phyloP scores from a whole-genome alignment of 148 eudicot species.

The Hydrangea macrophylla region DNA sequence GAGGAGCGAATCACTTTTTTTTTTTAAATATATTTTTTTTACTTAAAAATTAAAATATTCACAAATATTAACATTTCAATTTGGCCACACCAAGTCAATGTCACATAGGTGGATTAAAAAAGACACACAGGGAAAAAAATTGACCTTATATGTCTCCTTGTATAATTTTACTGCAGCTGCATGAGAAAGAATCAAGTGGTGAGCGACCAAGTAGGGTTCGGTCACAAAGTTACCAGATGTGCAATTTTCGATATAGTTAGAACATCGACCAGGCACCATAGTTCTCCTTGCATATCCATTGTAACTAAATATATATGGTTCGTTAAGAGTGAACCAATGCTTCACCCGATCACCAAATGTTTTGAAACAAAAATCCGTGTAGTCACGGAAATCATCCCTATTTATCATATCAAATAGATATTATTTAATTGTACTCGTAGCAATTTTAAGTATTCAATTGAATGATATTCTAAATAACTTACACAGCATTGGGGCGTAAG shows the following conservation, averaged over 20 bases:
- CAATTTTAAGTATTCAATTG: not conserved
- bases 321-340: slow-evolving; percentile 20
- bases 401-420: not conserved
- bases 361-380: slow-evolving; percentile 13
- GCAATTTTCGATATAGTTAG: slow-evolving; percentile 28
- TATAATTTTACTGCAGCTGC: slow-evolving; percentile 37
- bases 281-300: slow-evolving; percentile 11
- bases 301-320: not conserved
- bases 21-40: too few relatives aligned
- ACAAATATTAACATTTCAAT: too few relatives aligned
- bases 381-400: slow-evolving; percentile 20
- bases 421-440: not conserved
- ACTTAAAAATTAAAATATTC: too few relatives aligned
- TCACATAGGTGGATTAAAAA: too few relatives aligned
- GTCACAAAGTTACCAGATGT: slow-evolving; percentile 40
- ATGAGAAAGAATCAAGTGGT: slow-evolving; percentile 39
- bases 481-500: slow-evolving; percentile 31
- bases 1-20: too few relatives aligned
- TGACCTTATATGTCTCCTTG: slow-evolving; percentile 38
- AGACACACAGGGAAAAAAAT: too few relatives aligned
- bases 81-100: too few relatives aligned
- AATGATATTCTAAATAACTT: slow-evolving; percentile 3
- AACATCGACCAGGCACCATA: slow-evolving; percentile 23
- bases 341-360: slow-evolving; percentile 19
- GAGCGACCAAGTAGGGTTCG: slow-evolving; percentile 50